Percentiles rank a stretch among this genome's conserved stretches.
These are phyloP conservation scores for Pseudoneurospora amorphoporcata DNA, from an alignment of 495 filamentous ascomycete species.

Conservation along the genomic window DNA sequence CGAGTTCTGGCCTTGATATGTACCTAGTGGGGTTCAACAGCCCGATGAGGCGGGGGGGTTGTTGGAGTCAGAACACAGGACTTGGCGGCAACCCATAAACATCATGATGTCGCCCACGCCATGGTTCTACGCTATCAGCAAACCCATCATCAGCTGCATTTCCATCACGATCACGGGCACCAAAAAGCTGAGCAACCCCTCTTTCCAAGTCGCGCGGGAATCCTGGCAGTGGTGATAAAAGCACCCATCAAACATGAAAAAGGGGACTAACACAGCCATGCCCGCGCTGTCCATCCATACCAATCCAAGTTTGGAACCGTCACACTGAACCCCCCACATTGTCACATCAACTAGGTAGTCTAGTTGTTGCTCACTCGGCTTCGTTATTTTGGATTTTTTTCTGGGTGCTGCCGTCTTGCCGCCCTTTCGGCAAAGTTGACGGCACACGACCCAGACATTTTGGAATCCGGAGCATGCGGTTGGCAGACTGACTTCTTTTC, in stretches of 20 bases:
- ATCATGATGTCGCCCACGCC: background rate
- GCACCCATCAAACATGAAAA: background rate
- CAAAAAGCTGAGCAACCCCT: background rate
- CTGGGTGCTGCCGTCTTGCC: background rate
- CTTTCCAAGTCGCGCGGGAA: background rate
- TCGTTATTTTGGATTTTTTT: background rate
- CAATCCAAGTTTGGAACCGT: background rate
- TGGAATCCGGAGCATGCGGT: conserved; percentile 2
- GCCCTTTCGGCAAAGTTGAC: background rate
- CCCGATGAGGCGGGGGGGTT: background rate
- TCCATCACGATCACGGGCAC: background rate
- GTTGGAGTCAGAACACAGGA: background rate
- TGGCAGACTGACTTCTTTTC: conserved; percentile 1
- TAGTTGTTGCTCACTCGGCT: background rate
- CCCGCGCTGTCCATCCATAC: background rate
- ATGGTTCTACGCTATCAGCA: background rate
- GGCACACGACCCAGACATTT: background rate
- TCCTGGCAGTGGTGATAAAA: background rate
- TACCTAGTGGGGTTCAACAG: background rate
- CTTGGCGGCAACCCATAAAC: background rate
- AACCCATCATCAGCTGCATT: background rate
- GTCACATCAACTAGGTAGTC: background rate
- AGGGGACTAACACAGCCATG: background rate
- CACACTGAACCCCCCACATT: background rate
- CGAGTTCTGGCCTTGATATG: background rate